Evolutionary conservation across 1,284 basidiomycete genomes (phyloP).

Genomic region (Ceratobasidium theobromae): DNA sequence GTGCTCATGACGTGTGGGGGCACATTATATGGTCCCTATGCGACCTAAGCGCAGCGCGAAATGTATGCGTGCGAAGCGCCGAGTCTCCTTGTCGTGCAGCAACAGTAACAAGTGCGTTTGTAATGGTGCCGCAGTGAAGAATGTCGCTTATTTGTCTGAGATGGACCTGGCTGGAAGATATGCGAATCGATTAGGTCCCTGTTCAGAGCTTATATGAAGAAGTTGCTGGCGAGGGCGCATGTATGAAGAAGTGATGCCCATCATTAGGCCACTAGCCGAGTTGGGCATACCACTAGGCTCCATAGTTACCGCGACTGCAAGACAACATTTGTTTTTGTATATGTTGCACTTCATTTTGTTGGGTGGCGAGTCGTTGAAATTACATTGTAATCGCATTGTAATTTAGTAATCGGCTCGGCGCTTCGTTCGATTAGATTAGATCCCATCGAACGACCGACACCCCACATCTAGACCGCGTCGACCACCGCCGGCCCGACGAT

Average conservation of each 20-base stretch:
- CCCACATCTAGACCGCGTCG: slow-evolving; percentile 21
- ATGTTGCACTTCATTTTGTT: not conserved
- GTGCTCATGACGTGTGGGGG: no score
- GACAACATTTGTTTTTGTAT: not conserved
- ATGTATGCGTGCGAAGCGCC: not conserved
- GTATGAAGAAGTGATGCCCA: not conserved
- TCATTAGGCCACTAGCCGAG: no score
- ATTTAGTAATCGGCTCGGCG: no score
- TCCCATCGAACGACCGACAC: not conserved
- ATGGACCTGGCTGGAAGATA: not conserved
- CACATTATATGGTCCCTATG: not conserved
- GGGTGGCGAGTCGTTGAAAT: not conserved
- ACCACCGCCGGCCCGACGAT: not conserved
- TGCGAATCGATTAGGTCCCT: no score
- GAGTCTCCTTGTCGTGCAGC: not conserved
- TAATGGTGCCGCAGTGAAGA: not conserved
- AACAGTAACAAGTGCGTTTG: not conserved
- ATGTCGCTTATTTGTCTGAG: not conserved
- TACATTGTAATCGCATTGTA: no score
- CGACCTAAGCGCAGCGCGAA: not conserved
- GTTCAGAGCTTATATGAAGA: no score
- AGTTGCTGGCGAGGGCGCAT: no score
- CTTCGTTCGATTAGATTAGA: slow-evolving; percentile 6
- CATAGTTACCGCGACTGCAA: not conserved
- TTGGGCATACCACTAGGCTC: not conserved